phyloP scores from a whole-genome alignment of 345 rosid genomes.

The Heritiera fomes region DNA sequence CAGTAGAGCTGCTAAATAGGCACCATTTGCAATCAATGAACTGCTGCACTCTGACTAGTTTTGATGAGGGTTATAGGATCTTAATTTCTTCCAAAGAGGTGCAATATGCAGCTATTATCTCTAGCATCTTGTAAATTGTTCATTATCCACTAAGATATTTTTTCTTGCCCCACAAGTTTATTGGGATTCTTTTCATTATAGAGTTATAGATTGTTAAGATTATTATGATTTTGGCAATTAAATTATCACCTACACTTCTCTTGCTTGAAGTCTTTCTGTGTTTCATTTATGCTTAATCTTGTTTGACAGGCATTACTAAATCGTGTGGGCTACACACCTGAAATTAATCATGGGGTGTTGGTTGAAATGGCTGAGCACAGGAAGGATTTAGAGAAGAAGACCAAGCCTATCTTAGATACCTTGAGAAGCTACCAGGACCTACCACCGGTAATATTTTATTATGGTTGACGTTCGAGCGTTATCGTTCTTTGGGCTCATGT shows the following conservation, averaged over 20 bases:
- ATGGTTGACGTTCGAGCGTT: not conserved
- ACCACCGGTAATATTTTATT: conserved; percentile 64
- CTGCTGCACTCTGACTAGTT: not conserved
- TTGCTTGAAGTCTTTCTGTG: not conserved
- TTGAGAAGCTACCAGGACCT: conserved; percentile 95
- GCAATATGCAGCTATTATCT: not conserved
- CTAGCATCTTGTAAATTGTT: not conserved
- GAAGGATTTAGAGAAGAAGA: conserved; percentile 84
- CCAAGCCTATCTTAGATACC: conserved; percentile 87
- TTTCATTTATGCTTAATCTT: not conserved
- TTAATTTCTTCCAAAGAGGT: conserved; percentile 6
- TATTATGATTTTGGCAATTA: not conserved
- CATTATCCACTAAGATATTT: not conserved
- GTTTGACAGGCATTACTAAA: conserved; percentile 67
- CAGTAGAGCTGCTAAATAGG: not conserved
- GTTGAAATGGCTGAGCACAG: conserved; percentile 89
- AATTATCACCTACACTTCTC: not conserved
- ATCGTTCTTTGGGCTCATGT: not conserved
- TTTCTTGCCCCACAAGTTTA: not conserved
- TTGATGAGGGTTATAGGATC: not conserved
- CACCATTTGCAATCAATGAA: not conserved
- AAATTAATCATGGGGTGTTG: conserved; percentile 81
- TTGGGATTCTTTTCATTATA: too few relatives aligned
- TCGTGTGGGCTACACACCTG: conserved; percentile 86
- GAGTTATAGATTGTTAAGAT: not conserved